Conservation (phyloP, 2,329 filamentous ascomycete species). For the Fusarium multiceps region DNA sequence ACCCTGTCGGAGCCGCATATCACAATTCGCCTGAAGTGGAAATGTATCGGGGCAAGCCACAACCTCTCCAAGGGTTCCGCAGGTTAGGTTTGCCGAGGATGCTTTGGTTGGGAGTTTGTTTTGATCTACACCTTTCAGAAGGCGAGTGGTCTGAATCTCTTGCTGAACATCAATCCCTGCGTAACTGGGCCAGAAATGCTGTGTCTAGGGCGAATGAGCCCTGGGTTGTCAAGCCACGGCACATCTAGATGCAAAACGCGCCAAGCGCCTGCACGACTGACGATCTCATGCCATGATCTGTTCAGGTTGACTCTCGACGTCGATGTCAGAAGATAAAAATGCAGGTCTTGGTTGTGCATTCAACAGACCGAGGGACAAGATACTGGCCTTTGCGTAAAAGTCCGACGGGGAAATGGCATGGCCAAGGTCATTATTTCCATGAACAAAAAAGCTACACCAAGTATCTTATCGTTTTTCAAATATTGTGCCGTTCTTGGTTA, state of each 20-base stretch:
- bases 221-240: neutral
- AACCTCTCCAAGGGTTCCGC: conserved; percentile 39
- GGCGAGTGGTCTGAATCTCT: neutral
- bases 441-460: neutral
- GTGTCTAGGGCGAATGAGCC: neutral
- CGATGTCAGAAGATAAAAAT: neutral
- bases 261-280: neutral
- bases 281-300: neutral
- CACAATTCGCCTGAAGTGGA: conserved; percentile 30
- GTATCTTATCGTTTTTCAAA: neutral
- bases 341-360: neutral
- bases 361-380: neutral
- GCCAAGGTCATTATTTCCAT: neutral
- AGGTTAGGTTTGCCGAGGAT: neutral
- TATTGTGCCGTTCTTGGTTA: neutral
- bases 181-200: neutral
- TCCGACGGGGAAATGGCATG: neutral
- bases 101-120: neutral
- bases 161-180: neutral
- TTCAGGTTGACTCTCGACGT: neutral
- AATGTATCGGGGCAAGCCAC: conserved; percentile 23
- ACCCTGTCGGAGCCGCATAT: conserved; percentile 30
- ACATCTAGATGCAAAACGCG: neutral
- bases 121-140: conserved; percentile 8
- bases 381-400: neutral